These are phyloP conservation scores for Medicago truncatula DNA, from an alignment of 306 rosid genomes.

Conservation along the genomic window MtrunA17r5.0-ANR NC_053048.1:41945001-41945500, in stretches of 20 bases:
- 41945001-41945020: background rate
- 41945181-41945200: background rate
- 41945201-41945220: background rate
- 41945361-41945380: background rate
- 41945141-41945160: background rate
- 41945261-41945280: background rate
- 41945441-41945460: background rate
- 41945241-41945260: background rate
- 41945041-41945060: background rate
- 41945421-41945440: background rate
- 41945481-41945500: constrained; percentile 22
- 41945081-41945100: background rate
- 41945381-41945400: background rate
- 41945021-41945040: too few relatives aligned
- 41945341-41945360: background rate
- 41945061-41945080: background rate
- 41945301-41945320: background rate
- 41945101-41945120: background rate
- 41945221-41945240: background rate
- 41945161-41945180: background rate
- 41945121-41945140: background rate
- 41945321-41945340: background rate
- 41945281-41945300: background rate
- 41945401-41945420: background rate
- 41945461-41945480: constrained; percentile 11